Base-by-base conservation (phyloP, 2,329 filamentous ascomycete species). In the Colletotrichum siamense region DNA sequence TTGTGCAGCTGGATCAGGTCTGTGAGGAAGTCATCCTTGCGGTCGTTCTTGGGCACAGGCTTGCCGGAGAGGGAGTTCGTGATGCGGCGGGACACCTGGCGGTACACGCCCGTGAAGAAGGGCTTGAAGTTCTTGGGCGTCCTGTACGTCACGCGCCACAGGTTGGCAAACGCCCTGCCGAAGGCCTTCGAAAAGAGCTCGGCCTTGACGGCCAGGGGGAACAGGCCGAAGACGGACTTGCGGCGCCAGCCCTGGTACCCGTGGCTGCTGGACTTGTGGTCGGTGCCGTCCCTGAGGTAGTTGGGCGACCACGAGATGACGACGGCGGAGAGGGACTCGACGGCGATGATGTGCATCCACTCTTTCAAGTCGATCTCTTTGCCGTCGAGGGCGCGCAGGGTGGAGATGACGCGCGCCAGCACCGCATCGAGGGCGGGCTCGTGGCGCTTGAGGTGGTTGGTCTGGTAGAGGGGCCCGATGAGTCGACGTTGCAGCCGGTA, bases 271-370 rank as follows among this genome's bases (percentile, higher is more conserved):
- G 89, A 88, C 1, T 85, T 86, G 73, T 86, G 85, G 66, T 91
- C 89, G 0, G 87, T 86, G 6, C 83, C 83, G 26, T 82, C 81
- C 10, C 83, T 82, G 12, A 90, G 80, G 78, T 89, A 86, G 0
- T 87, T 86, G 0, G 89, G 89, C 0, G 89, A 90, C 89, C 89
- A 91, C 0, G 88, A 88, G 2, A 91, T 81, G 1, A 90, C 88
- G 3, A 86, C 81, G 1, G 88, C 88, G 1, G 87, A 86, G 4
- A 91, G 85, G 26, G 87, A 89, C 77, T 91, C 89, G 34, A 91
- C 88, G 2, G 85, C 86, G 22, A 90, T 83, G 72, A 91, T 90
- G 80, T 91, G 89, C 89, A 91, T 91, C 89, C 89, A 91, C 70
- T 89, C 87, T 67, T 88, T 88, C 22, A 91, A 79, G 72, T 90